These are phyloP conservation scores for Vitis rotundifolia DNA, from an alignment of 164 flowering plant genomes.

Conservation along the genomic window DNA sequence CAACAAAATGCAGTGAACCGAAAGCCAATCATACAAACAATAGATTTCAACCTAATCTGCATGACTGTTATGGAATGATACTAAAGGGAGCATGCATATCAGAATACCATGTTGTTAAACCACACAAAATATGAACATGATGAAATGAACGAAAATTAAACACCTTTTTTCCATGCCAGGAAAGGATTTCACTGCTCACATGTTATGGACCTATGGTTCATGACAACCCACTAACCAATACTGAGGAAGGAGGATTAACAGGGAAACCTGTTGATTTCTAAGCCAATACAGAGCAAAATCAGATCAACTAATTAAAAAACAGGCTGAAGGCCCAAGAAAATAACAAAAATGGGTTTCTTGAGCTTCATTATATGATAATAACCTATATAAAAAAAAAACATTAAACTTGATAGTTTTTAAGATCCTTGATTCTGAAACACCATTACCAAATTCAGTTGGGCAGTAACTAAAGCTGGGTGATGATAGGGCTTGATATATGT, in stretches of 20 bases:
- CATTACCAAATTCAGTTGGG: too few species aligned
- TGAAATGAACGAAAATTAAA: too few species aligned
- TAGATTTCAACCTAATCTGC: too few species aligned
- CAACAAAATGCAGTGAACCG: background rate
- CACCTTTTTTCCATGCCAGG: too few species aligned
- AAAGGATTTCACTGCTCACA: too few species aligned
- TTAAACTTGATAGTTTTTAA: background rate
- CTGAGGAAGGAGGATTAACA: background rate
- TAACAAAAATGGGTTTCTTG: background rate
- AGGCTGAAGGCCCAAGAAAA: too few species aligned
- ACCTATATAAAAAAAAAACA: background rate
- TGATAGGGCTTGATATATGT: background rate
- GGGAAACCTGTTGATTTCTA: background rate
- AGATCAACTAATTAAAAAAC: too few species aligned
- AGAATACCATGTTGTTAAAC: background rate
- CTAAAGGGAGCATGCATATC: background rate
- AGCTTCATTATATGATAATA: background rate
- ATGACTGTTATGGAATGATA: too few species aligned
- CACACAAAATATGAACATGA: background rate
- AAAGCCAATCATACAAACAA: too few species aligned
- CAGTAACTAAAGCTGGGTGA: too few species aligned
- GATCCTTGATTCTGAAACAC: background rate
- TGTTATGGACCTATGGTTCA: too few species aligned
- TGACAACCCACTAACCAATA: background rate
- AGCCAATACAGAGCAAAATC: background rate